Evolutionary conservation across 2,329 filamentous ascomycete species (phyloP), one percentile per base, ranked within the genome.

Genomic region (Thelonectria blattea): DNA sequence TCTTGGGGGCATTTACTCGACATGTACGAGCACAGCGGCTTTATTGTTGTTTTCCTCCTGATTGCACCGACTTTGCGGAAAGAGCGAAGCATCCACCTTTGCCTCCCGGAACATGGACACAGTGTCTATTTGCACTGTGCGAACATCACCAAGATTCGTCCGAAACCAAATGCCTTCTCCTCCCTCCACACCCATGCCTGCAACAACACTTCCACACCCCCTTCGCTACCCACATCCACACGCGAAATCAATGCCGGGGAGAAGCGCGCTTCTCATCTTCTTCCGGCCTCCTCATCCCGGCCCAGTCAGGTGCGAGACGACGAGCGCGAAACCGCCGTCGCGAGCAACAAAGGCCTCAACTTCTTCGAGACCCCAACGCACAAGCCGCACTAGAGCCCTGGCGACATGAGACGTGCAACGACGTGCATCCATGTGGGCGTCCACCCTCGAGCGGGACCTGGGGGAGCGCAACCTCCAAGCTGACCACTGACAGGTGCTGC

Each of bases 221-320:
- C 53, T 41, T 62, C 24, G 61, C 48, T 61, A 60, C 49, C 49
- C 53, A 62, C 46, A 42, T 60, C 66, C 55, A 59, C 53, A 65
- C 59, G 63, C 65, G 56, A 64, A 67, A 63, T 61, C 63, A 68
- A 62, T 70, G 62, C 64, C 66, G 64, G 66, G 63, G 63, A 63
- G 62, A 70, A 69, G 61, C 66, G 55, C 62, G 52, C 59, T 52
- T 62, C 59, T 46, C 18, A 52, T 60, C 64, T 70, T 60, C 69
- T 69, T 60, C 68, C 65, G 62, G 60, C 52, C 48, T 52, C 14
- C 45, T 42, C 42, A 48, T 56, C 52, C 56, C 56, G 54, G 54
- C 50, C 47, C 18, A 27, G 43, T 27, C 41, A 34, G 52, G 41
- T 12, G 42, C 50, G 49, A 43, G 37, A 43, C 37, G 41, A 50